Evolutionary conservation across 257 asterid species (phyloP), one percentile per base, ranked within the genome.

Genomic region (Nicotiana obtusifolia): DNA sequence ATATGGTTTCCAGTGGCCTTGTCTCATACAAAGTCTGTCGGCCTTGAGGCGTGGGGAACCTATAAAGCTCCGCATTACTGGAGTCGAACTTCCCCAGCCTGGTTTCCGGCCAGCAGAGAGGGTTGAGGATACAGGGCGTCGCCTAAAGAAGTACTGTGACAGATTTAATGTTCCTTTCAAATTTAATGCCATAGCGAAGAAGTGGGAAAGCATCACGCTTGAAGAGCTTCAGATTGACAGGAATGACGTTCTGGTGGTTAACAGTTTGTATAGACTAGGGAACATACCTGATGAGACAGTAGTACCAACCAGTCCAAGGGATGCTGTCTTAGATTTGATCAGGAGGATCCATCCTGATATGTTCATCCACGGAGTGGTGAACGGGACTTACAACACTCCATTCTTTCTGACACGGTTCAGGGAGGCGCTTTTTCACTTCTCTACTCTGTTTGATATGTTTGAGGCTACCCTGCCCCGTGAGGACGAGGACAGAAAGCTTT

Each of bases 1-100:
- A 5, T 87, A 87, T 81, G 90, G 90, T 57, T 87, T 87, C 22
- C 90, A 87, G 22, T 87, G 88, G 86, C 88, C 90, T 26, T 87
- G 90, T 73, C 85, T 87, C 26, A 87, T 87, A 54, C 86, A 87
- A 71, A 56, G 87, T 64, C 85, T 87, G 61, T 87, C 47, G 47
- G 47, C 90, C 64, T 52, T 75, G 60, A 81, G 88, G 60, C 76
- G 76, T 4, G 90, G 77, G 7, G 90, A 88, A 5, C 88, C 90
- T 28, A 86, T 88, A 20, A 64, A 68, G 77, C 85, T 87, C 44
- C 87, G 87, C 37, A 85, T 87, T 73, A 87, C 90, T 1, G 90
- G 90, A 35, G 80, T 87, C 17, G 90, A 87, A 20, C 86, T 85
- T 69, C 90, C 90, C 52, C 90, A 87, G 67, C 87, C 90, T 7